Evolutionary conservation across 768 basidiomycete species (phyloP), one percentile per base, ranked within the genome.

Genomic region (Tylopilus balloui): DNA sequence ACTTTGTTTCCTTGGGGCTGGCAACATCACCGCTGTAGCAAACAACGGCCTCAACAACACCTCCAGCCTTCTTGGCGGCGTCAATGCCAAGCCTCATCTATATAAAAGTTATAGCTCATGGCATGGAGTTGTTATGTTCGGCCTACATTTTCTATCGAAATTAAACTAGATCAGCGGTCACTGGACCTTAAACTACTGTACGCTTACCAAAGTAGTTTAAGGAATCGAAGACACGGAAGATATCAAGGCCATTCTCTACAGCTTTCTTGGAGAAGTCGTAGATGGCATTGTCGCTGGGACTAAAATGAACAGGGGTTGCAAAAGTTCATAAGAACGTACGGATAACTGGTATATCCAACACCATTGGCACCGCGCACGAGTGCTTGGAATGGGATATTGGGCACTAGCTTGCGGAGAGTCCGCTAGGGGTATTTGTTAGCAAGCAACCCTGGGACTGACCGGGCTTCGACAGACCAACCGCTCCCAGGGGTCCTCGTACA

Each of bases 401-500:
- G 96, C 2, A 99, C 96, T 51, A 98, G 77, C 70, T 92, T 92
- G 55, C 96, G 83, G 49, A 99, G 80, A 14, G 87, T 85, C 55
- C 96, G 84, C 88, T 92, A 39, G 6, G 59, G 17, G 35, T 14
- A 31, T 19, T 45, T 28, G 47, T 63, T 46, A 64, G 52, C 28
- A 45, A 35, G 32, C 28, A 45, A 48, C 28, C 9, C 15, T 32
- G 21, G 19, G 43, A n/a, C 13, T 38, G 11, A 13, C 52, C 27
- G 42, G 5, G 35, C 21, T 23, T 45, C 15, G 19, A 70, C 83
- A 42, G 57, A 91, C 90, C 71, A 99, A 73, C 57, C 96, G 84
- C 67, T 98, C 96, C 96, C 96, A 99, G 58, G 96, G 96, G 70
- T 99, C 96, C 68, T 99, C 96, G 67, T 99, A 98, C 67, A 99